Evolutionary conservation across 1,284 basidiomycete genomes (phyloP).

Genomic region (Tylopilus orsonianus): DNA sequence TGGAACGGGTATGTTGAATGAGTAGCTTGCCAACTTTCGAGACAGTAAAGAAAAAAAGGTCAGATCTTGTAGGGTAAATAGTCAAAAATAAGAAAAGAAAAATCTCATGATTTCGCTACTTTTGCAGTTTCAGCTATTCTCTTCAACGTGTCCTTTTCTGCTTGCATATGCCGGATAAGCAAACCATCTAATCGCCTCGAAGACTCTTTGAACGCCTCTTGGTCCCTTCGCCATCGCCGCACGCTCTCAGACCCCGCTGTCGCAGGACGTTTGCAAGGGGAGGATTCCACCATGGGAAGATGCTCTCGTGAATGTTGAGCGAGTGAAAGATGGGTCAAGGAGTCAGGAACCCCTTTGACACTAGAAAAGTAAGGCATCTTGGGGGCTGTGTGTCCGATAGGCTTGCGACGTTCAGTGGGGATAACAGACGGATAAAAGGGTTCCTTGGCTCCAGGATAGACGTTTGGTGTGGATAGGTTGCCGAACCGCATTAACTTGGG

Average conservation of each 20-base stretch:
- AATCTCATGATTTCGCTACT: conserved; percentile 32
- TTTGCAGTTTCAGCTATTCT: conserved; percentile 54
- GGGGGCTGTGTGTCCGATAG: conserved; percentile 36
- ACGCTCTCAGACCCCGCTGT: conserved; percentile 33
- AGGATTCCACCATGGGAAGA: conserved; percentile 13
- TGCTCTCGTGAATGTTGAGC: conserved; percentile 34
- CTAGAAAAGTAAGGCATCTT: conserved; percentile 33
- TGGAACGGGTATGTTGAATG: conserved; percentile 24
- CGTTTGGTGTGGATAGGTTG: conserved; percentile 37
- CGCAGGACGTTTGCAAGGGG: conserved; percentile 24
- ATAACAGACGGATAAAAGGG: conserved; percentile 32
- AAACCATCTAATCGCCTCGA: conserved; percentile 67
- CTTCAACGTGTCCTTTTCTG: conserved; percentile 69
- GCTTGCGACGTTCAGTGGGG: conserved; percentile 36
- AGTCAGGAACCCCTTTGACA: conserved; percentile 31
- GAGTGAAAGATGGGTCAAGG: conserved; percentile 33
- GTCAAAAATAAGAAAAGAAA: not conserved
- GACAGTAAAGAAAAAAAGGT: conserved; percentile 12
- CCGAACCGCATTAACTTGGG: conserved; percentile 42
- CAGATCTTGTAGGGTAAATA: conserved; percentile 18
- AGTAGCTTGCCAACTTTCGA: conserved; percentile 16
- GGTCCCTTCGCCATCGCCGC: conserved; percentile 36
- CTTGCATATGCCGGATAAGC: conserved; percentile 72
- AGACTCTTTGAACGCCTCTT: conserved; percentile 50
- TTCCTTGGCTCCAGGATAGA: conserved; percentile 33